Conservation (phyloP, 1,284 basidiomycete genomes). For the Moesziomyces sp. region DNA sequence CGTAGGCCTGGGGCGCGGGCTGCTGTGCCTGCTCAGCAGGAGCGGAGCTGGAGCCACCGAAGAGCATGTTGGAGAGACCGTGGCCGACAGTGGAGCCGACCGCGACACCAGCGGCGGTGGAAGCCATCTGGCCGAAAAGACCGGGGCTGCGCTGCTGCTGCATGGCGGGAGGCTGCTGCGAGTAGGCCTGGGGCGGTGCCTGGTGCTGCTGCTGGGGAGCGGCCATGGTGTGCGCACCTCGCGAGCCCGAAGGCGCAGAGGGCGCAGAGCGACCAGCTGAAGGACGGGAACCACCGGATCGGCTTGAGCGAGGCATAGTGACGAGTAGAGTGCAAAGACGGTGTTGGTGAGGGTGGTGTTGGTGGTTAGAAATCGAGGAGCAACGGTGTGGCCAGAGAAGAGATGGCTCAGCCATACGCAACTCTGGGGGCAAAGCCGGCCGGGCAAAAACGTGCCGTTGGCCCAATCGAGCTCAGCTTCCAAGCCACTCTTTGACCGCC, state of each 20-base stretch:
- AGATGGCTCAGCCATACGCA: not conserved
- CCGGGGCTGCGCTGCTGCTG: conserved; percentile 53
- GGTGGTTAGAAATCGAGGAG: conserved; percentile 5
- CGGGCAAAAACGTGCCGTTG: conserved; percentile 33
- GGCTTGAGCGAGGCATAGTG: conserved; percentile 64
- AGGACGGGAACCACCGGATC: conserved; percentile 41
- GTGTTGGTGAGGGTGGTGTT: conserved; percentile 7
- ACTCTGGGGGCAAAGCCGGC: conserved; percentile 11
- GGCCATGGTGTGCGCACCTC: conserved; percentile 66
- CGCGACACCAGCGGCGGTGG: conserved; percentile 86
- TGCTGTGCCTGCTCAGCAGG: conserved; percentile 62
- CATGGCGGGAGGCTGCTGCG: conserved; percentile 35
- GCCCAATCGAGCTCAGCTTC: conserved; percentile 5
- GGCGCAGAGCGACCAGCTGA: conserved; percentile 29
- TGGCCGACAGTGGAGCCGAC: conserved; percentile 84
- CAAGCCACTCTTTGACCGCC: too few species aligned
- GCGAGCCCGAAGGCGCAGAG: conserved; percentile 59
- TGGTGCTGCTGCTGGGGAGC: conserved; percentile 38
- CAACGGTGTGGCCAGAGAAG: not conserved
- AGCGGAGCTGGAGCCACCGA: conserved; percentile 73
- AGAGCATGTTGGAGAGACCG: conserved; percentile 84
- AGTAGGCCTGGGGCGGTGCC: conserved; percentile 32
- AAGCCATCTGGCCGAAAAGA: conserved; percentile 76
- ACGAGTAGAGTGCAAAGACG: not conserved
- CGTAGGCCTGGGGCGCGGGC: conserved; percentile 44